These are phyloP conservation scores for Isatis lusitanica DNA, from an alignment of 441 rosid species.

Conservation along the genomic window DNA sequence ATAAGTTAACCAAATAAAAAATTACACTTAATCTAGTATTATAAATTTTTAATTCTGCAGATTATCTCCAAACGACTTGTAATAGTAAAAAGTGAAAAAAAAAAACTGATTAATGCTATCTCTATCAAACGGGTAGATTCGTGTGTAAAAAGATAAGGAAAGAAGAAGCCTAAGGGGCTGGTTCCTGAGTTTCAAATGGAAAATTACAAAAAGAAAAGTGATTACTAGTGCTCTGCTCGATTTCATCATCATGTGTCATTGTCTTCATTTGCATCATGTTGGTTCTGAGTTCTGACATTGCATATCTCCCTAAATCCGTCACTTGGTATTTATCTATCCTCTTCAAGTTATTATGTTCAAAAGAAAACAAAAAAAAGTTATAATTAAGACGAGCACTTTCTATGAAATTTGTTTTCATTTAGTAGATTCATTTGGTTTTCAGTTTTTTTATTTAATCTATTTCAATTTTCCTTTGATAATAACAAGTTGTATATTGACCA, in stretches of 20 bases:
- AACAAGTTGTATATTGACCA: no score
- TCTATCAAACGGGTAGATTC: conserved; percentile 22
- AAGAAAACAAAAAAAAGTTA: neutral
- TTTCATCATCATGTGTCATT: conserved; percentile 33
- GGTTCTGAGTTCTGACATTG: conserved; percentile 18
- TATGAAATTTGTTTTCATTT: no score
- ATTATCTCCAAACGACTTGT: no score
- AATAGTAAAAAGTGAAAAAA: conserved; percentile 13
- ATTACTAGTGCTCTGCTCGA: conserved; percentile 2
- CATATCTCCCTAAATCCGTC: neutral
- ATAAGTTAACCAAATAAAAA: no score
- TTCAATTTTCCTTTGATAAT: no score
- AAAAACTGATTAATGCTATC: conserved; percentile 2
- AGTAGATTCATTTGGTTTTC: no score
- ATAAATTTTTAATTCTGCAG: no score
- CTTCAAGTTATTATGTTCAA: neutral
- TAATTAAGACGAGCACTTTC: neutral
- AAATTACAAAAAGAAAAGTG: neutral
- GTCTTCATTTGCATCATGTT: conserved; percentile 33
- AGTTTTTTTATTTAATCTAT: no score
- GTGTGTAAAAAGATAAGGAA: conserved; percentile 15
- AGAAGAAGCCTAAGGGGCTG: neutral
- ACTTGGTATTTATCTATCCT: conserved; percentile 7
- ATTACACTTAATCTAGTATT: no score
- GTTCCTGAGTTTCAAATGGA: neutral